Conservation (phyloP, 495 filamentous ascomycete genomes). For the Penicillium macrosclerotiorum region DNA sequence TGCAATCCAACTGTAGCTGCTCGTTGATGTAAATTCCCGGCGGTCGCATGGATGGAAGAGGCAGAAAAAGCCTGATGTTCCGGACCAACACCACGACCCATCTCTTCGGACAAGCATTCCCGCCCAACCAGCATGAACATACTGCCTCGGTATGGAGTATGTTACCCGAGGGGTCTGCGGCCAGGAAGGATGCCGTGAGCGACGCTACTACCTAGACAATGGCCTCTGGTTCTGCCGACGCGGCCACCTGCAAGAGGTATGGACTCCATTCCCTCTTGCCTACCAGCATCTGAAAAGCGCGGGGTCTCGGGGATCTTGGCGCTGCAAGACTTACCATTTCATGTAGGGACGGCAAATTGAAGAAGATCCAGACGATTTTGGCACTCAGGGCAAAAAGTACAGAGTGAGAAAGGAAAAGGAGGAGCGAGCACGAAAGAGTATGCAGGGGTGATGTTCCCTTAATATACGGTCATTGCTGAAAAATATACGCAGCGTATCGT, state of each 20-base stretch:
- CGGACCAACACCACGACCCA: constrained; percentile 1
- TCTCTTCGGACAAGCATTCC: constrained; percentile 7
- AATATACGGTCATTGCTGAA: not conserved
- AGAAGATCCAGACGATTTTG: constrained; percentile 75
- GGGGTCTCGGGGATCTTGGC: no score
- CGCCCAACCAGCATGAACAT: constrained; percentile 36
- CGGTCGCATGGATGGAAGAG: constrained; percentile 11
- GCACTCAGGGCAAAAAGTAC: constrained; percentile 58
- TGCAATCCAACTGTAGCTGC: no score
- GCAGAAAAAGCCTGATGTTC: constrained; percentile 9
- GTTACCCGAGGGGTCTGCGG: constrained; percentile 57
- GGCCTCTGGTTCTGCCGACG: constrained; percentile 64
- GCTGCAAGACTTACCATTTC: not conserved
- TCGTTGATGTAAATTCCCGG: not conserved
- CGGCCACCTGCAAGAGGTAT: constrained; percentile 63
- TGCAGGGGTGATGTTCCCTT: not conserved
- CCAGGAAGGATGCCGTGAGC: constrained; percentile 62
- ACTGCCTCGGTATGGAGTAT: constrained; percentile 50
- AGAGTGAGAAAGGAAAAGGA: constrained; percentile 52
- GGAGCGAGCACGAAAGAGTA: constrained; percentile 52
- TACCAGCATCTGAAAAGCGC: no score
- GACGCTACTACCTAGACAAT: constrained; percentile 60
- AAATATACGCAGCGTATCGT: constrained; percentile 38
- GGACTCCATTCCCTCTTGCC: not conserved
- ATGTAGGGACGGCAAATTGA: constrained; percentile 53